Percentiles rank a stretch among this genome's conserved stretches.
Evolutionary conservation across 2,329 filamentous ascomycete genomes (phyloP).

Genomic region (Verticillium dahliae): DNA sequence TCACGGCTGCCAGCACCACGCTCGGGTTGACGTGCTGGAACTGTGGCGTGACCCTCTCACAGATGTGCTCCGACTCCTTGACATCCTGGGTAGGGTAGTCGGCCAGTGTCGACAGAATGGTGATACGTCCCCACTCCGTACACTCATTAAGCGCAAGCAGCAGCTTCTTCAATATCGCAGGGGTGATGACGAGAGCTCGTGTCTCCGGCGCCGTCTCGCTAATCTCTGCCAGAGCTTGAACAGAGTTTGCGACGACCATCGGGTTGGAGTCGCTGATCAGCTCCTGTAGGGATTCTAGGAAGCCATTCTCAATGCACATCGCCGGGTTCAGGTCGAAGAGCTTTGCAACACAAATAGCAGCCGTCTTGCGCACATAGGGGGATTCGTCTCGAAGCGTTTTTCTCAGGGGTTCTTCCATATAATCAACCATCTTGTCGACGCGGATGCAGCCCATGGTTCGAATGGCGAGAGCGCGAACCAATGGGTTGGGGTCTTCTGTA

Average conservation of each 20-base stretch:
- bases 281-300: slow-evolving; percentile 88
- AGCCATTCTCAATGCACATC: slow-evolving; percentile 95
- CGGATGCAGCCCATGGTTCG: slow-evolving; percentile 98
- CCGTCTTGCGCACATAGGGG: slow-evolving; percentile 96
- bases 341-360: slow-evolving; percentile 95
- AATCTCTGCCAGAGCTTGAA: slow-evolving; percentile 90
- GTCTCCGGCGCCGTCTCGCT: slow-evolving; percentile 86
- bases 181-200: slow-evolving; percentile 74
- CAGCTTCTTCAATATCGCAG: slow-evolving; percentile 85
- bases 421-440: slow-evolving; percentile 99
- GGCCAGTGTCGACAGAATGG: slow-evolving; percentile 81
- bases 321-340: slow-evolving; percentile 89
- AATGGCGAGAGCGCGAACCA: slow-evolving; percentile 86
- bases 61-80: slow-evolving; percentile 97
- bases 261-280: slow-evolving; percentile 96
- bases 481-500: slow-evolving; percentile 94
- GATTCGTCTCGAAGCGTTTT: slow-evolving; percentile 97
- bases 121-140: slow-evolving; percentile 96
- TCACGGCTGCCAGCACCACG: slow-evolving; percentile 94
- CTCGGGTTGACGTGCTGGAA: slow-evolving; percentile 98
- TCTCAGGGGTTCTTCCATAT: slow-evolving; percentile 95
- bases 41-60: slow-evolving; percentile 89
- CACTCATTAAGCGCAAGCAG: slow-evolving; percentile 96
- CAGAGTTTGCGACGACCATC: slow-evolving; percentile 98
- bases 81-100: slow-evolving; percentile 82